Base-by-base conservation (phyloP, 1,139 yeast genomes). In the Pichia terricola region DNA sequence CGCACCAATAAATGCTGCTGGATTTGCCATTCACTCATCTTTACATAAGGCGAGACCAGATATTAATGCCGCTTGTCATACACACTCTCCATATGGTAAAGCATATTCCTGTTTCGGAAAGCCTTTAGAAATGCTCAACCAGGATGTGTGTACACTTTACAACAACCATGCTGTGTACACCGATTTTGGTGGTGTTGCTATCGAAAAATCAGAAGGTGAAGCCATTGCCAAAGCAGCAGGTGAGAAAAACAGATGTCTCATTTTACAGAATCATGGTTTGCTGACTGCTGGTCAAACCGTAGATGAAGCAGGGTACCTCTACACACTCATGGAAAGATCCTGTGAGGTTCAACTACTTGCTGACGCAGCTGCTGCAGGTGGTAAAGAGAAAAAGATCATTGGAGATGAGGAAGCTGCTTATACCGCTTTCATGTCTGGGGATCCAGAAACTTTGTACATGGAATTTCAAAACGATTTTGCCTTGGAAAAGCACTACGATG, bases 231-330 rank as follows among this genome's bases (percentile, higher is more conserved):
- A 66, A 40, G 80, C 88, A 1, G 63, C 82, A 41, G 91, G 89
- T 10, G 62, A 69, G 46, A 79, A 79, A 39, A 77, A 77, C 50
- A 45, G 46, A 35, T 84, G 75, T 4, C 73, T 79, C 28, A 79
- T 85, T 52, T 69, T 85, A 53, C 83, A 77, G 58, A 85, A 83
- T 64, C 94, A 85, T 58, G 94, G 94, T 11, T 69, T 84, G 37
- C 62, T 85, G 52, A 84, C 94, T 1, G 85, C 81, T 4, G 95
- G 94, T 8, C 52, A 65, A 34, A 83, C 89, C 1, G 85, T 84
- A 9, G 94, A 83, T 57, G 94, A 84, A 64, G 94, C 94, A 3
- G 91, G 91, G 3, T 79, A 77, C 56, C 62, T 82, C 48, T 84
- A 77, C 61, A 72, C 80, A 0, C 66, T 81, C 49, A 66, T 79